Base-by-base conservation (phyloP, 1,139 yeast genomes). In the Candida sanyaensis region DNA sequence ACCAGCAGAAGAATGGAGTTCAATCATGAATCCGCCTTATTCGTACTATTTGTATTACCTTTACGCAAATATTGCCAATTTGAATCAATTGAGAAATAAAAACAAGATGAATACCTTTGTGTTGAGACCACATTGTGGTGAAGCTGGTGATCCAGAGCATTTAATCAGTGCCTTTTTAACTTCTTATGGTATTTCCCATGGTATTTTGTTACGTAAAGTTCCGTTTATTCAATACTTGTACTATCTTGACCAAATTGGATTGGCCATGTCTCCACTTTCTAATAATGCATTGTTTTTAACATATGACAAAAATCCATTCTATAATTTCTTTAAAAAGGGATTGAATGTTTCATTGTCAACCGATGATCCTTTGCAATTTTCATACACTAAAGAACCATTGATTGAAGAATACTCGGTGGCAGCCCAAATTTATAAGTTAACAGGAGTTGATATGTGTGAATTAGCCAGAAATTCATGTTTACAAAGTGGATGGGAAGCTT, bases 71-170 rank as follows among this genome's bases (percentile, higher is more conserved):
- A 69, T 93, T 68, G 83, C 96, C 1, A 81, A 96, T 4, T 78
- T 95, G 66, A 95, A 95, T 64, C 83, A 85, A 54, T 85, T 93
- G 80, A 82, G 99, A 68, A 70, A 76, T 38, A 77, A 73, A 52
- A 77, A 91, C 47, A 86, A 88, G 0, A 88, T 81, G 68, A 92
- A 89, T 63, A 92, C 98, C 0, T 86, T 95, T 68, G 96, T 90
- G 17, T 74, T 95, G 58, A 81, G 99, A 60, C 99, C 99, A 2
- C 99, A 95, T 65, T 89, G 97, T 59, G 99, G 99, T 55, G 99
- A 95, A 68, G 99, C 99, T 5, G 99, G 99, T 47, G 98, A 95
- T 61, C 97, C 99, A 1, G 98, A 92, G 60, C 99, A 95, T 70
- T 77, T 95, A 63, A 90, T 92, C 40, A 80, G 93, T 48, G 95